Evolutionary conservation across 192 early-diverging fungal species (phyloP).

Genomic region (Globomyces pollinis-pini): DNA sequence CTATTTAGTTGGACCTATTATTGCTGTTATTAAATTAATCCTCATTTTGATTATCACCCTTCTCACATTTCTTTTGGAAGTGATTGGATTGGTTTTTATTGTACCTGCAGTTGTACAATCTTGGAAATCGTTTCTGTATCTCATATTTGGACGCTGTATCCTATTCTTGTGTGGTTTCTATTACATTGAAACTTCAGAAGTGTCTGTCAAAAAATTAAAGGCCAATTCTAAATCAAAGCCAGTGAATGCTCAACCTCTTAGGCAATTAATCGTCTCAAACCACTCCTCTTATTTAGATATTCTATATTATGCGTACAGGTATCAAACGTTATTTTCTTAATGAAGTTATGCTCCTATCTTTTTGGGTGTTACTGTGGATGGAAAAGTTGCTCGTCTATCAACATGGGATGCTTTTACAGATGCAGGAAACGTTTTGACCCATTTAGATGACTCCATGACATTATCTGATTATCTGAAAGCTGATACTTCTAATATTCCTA

Average conservation of each 20-base stretch:
- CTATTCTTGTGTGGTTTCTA: slow-evolving; percentile 70
- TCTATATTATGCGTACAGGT: slow-evolving; percentile 62
- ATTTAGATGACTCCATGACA: neutral
- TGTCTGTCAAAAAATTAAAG: slow-evolving; percentile 43
- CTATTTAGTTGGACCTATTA: slow-evolving; percentile 15
- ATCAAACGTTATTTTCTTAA: slow-evolving; percentile 10
- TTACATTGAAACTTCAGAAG: slow-evolving; percentile 53
- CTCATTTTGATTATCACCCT: neutral
- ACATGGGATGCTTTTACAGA: slow-evolving; percentile 58
- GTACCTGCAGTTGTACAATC: neutral
- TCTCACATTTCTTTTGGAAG: neutral
- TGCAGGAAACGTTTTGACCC: slow-evolving; percentile 19
- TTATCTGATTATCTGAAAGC: neutral
- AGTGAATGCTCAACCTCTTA: neutral
- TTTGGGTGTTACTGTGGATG: slow-evolving; percentile 41
- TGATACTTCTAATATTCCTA: slow-evolving; percentile 27
- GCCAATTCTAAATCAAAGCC: neutral
- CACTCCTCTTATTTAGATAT: slow-evolving; percentile 79
- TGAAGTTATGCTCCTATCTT: slow-evolving; percentile 57
- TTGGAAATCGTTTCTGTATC: neutral
- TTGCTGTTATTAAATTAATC: slow-evolving; percentile 15
- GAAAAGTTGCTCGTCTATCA: slow-evolving; percentile 41
- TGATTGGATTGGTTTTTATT: neutral
- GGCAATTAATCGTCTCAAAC: slow-evolving; percentile 67
- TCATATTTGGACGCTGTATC: slow-evolving; percentile 38